phyloP scores from a whole-genome alignment of 139 green algal species.

The Chlamydomonas sp. region DNA sequence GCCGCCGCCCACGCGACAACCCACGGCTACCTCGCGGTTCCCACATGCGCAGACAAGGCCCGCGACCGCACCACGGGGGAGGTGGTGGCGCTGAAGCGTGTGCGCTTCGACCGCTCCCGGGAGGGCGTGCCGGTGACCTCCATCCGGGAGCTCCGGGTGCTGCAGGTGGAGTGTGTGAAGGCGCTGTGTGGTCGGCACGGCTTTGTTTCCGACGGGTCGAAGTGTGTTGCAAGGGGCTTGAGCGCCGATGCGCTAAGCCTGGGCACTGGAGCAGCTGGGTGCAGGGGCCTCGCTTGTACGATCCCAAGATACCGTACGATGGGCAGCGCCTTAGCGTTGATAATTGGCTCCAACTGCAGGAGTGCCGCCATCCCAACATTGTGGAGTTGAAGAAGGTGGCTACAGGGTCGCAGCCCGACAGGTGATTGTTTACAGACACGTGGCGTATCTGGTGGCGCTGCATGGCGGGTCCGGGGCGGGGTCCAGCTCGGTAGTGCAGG shows the following conservation, averaged over 20 bases:
- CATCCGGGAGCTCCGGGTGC: slow-evolving; percentile 79
- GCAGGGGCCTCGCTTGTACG: no score
- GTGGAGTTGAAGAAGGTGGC: slow-evolving; percentile 80
- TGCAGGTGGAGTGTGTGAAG: slow-evolving; percentile 56
- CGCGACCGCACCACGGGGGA: slow-evolving; percentile 68
- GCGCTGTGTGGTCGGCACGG: not conserved
- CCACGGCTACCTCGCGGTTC: not conserved
- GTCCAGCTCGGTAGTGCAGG: no score
- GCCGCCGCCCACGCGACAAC: not conserved
- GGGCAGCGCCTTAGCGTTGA: not conserved
- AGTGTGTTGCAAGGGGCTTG: no score
- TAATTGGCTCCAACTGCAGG: slow-evolving; percentile 33
- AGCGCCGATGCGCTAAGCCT: no score
- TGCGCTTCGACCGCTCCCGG: slow-evolving; percentile 65
- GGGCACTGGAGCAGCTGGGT: no score
- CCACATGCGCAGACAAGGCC: slow-evolving; percentile 63
- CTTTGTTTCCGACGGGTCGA: no score
- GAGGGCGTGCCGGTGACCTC: slow-evolving; percentile 82
- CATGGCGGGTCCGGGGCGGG: no score
- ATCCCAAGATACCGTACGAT: not conserved
- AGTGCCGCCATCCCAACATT: slow-evolving; percentile 77
- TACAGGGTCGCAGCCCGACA: slow-evolving; percentile 74
- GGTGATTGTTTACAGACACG: slow-evolving; percentile 24
- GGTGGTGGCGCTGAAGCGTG: slow-evolving; percentile 84
- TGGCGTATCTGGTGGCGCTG: no score